Evolutionary conservation across 2,329 filamentous ascomycete species (phyloP).

Genomic region (Aspergillus sergii): DNA sequence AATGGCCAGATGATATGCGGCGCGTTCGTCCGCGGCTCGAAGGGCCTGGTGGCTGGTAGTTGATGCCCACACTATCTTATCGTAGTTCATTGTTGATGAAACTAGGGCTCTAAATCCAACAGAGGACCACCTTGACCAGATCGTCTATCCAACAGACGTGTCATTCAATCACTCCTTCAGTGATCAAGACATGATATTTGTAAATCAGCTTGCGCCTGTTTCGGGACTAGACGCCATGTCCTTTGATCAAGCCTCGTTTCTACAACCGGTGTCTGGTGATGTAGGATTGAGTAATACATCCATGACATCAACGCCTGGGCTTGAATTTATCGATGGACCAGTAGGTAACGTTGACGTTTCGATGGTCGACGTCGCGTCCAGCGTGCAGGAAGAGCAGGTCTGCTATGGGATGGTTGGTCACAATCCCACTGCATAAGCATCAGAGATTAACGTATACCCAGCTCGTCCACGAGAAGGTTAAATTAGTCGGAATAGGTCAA

Average conservation of each 20-base stretch:
- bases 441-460: background rate
- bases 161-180: background rate
- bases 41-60: background rate
- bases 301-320: background rate
- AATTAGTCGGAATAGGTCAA: background rate
- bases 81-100: background rate
- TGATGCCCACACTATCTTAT: background rate
- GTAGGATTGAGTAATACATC: background rate
- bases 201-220: background rate
- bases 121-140: background rate
- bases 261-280: background rate
- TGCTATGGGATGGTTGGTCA: background rate
- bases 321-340: background rate
- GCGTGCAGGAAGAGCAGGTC: background rate
- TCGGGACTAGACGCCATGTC: background rate
- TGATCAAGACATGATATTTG: background rate
- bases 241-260: background rate
- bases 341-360: background rate
- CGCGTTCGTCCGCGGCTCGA: background rate
- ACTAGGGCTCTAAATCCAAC: background rate
- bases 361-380: background rate
- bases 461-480: background rate
- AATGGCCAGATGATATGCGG: background rate
- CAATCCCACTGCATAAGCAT: background rate
- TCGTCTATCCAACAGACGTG: background rate